These are phyloP conservation scores for Cymbopogon citratus DNA, from an alignment of 176 grass and related monocot genomes.

Conservation along the genomic window DNA sequence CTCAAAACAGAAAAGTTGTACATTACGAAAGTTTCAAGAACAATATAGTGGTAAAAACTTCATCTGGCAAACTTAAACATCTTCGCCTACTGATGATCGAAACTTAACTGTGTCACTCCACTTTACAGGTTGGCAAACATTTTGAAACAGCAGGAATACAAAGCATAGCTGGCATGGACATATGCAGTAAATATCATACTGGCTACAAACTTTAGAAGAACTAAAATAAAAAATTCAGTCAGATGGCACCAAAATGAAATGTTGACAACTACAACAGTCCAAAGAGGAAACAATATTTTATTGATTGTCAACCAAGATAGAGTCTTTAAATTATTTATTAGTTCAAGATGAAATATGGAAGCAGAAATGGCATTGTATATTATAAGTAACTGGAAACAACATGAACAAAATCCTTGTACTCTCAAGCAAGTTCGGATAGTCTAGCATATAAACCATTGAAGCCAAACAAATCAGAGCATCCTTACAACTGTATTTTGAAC, in stretches of 20 bases:
- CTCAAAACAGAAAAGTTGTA: not conserved
- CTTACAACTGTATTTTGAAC: slow-evolving; percentile 90
- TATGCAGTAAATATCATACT: not conserved
- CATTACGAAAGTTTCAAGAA: not conserved
- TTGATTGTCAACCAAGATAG: slow-evolving; percentile 4
- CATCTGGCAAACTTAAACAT: not conserved
- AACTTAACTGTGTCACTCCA: slow-evolving; percentile 1
- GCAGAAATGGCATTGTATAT: not conserved
- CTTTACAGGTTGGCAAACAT: not conserved
- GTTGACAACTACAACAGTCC: not conserved
- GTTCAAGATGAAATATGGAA: not conserved
- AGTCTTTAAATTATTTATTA: slow-evolving; percentile 2
- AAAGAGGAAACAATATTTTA: not conserved
- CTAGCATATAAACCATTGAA: not conserved
- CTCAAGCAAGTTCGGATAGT: not conserved
- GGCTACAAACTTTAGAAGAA: not conserved
- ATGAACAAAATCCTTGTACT: not conserved
- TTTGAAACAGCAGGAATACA: not conserved
- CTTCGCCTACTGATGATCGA: not conserved
- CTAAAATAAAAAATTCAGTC: not conserved
- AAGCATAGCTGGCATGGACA: not conserved
- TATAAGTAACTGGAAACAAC: not conserved
- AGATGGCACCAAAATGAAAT: not conserved
- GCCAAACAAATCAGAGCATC: slow-evolving; percentile 16
- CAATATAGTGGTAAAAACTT: slow-evolving; percentile 1